Conservation (phyloP, 1,139 yeast species). For the Casaregolazyma lundiana region DNA sequence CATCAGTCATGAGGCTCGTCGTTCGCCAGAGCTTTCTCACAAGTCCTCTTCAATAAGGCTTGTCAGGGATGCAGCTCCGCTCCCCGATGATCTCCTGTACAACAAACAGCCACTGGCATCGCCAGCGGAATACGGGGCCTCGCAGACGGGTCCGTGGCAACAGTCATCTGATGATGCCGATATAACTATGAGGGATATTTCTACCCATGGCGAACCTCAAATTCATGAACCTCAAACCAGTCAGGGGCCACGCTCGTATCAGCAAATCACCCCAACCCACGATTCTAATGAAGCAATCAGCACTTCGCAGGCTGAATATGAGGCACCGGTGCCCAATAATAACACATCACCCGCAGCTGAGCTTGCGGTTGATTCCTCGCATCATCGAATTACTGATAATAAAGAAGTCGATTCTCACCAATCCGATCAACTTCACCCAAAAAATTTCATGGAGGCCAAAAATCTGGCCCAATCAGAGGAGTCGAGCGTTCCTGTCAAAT, state of each 20-base stretch:
- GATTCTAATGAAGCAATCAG: background rate
- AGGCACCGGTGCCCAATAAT: background rate
- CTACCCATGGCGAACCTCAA: background rate
- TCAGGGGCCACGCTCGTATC: background rate
- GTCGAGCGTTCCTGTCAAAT: background rate
- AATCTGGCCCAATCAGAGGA: background rate
- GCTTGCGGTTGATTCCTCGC: background rate
- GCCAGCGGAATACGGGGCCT: no score
- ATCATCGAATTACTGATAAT: background rate
- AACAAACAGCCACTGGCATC: background rate
- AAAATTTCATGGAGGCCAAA: background rate
- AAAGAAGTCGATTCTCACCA: background rate
- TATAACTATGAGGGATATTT: background rate
- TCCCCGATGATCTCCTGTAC: background rate
- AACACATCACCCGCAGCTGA: background rate
- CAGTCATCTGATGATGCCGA: background rate
- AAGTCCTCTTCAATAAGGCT: background rate
- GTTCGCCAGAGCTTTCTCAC: background rate
- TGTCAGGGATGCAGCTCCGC: background rate
- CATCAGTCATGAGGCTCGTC: background rate
- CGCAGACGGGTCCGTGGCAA: background rate
- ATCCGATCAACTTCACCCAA: background rate
- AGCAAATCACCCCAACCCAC: background rate
- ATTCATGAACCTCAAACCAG: background rate
- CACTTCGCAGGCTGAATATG: background rate